phyloP scores from a whole-genome alignment of 306 rosid species.

The Castanea sativa region DNA sequence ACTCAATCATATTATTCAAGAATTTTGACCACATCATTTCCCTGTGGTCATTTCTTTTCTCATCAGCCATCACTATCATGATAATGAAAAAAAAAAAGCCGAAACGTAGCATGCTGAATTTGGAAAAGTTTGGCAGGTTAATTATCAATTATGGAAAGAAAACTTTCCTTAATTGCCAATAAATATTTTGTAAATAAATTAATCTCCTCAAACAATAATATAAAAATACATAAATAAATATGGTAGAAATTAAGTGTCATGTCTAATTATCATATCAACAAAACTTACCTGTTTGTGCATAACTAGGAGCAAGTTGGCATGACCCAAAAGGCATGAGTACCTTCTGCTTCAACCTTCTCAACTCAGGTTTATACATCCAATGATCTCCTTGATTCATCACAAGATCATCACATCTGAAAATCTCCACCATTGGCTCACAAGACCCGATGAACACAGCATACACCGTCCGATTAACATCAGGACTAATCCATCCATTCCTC shows the following conservation, averaged over 20 bases:
- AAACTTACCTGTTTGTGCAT: slow-evolving; percentile 55
- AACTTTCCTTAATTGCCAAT: background rate
- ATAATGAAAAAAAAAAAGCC: too few relatives aligned
- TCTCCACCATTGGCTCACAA: slow-evolving; percentile 86
- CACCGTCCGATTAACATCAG: slow-evolving; percentile 35
- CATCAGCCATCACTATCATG: too few relatives aligned
- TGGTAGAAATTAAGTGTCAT: background rate
- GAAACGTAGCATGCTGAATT: background rate
- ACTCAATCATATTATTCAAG: too few relatives aligned
- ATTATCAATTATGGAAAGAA: background rate
- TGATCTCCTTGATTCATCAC: slow-evolving; percentile 36
- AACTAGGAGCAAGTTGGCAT: slow-evolving; percentile 61
- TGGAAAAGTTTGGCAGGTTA: background rate
- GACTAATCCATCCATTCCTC: slow-evolving; percentile 42
- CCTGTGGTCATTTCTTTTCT: too few relatives aligned
- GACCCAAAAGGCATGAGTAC: slow-evolving; percentile 72
- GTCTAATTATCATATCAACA: too few relatives aligned
- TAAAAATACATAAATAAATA: too few relatives aligned
- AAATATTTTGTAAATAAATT: background rate
- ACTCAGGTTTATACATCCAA: slow-evolving; percentile 66
- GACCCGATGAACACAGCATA: slow-evolving; percentile 62
- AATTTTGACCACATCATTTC: too few relatives aligned
- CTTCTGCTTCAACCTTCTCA: slow-evolving; percentile 57
- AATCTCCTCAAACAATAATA: background rate
- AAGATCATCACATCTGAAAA: slow-evolving; percentile 78